Conservation (phyloP, 495 filamentous ascomycete genomes). For the Podospora didyma region DNA sequence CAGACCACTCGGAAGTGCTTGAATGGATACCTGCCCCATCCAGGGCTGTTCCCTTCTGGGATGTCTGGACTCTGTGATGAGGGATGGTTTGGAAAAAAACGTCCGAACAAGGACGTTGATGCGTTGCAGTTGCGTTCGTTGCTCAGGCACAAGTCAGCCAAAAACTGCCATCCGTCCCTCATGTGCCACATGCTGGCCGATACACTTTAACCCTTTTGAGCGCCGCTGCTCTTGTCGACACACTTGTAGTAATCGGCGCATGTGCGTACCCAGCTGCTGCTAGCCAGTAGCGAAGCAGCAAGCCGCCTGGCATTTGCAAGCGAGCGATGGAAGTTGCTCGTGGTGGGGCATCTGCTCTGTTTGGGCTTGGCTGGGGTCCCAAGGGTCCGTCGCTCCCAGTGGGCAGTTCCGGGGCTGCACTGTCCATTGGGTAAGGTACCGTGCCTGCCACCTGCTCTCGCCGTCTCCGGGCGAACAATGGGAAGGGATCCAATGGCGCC, state of each 20-base stretch:
- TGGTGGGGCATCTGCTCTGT: neutral
- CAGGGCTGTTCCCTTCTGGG: no score
- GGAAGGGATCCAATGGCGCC: neutral
- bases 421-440: neutral
- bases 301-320: slow-evolving; percentile 2
- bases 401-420: neutral
- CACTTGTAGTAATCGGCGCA: neutral
- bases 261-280: neutral
- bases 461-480: neutral
- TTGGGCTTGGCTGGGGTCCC: neutral
- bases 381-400: neutral
- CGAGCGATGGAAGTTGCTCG: neutral
- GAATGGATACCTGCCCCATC: no score
- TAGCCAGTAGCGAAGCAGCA: no score
- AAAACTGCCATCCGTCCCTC: neutral
- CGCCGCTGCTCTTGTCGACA: neutral
- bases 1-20: no score
- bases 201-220: neutral
- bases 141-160: neutral
- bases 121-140: neutral
- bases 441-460: neutral
- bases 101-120: neutral
- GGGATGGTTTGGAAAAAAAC: neutral
- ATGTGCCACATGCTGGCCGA: neutral
- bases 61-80: no score